Evolutionary conservation across 1,284 basidiomycete genomes (phyloP), one percentile per base, ranked within the genome.

Genomic region (Melanopsichium pennsylvanicum): DNA sequence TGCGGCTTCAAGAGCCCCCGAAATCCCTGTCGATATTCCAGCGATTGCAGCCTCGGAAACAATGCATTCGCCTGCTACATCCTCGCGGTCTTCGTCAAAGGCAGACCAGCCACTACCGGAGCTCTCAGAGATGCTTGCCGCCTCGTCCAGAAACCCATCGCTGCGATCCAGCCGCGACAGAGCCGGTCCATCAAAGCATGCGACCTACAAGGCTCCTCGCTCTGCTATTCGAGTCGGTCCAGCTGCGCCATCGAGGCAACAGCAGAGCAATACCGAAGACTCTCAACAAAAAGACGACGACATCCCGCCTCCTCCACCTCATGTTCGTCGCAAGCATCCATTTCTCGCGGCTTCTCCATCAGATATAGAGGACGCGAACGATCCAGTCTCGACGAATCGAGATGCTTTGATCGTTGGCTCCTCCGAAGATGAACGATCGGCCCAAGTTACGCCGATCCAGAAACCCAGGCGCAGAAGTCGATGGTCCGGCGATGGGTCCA

Each of bases 401-500:
- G 44, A 43, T 11, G 40, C 51, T 7, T 26, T 48, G 18, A 47
- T 46, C 12, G 38, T 62, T 8, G 59, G 63, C 2, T 69, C 66
- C 0, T 69, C 66, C 3, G 59, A 62, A 18, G 66, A 68, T 22
- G 64, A 68, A 27, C 35, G 58, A n/a, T 46, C 48, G 4, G 13
- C 38, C 13, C 37, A 51, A 1, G 29, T 25, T 2, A 5, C 37
- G 27, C n/a, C 45, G 2, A 15, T 49, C 6, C 16, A 34, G 7
- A 51, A 40, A 18, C n/a, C 38, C 8, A 54, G 45, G 44, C 50
- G 64, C n/a, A 44, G 64, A 26, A 68, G 64, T 35, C 47, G 64
- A 27, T 68, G 64, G 64, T 68, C 64, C 13, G 64, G 59, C 32
- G 47, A 62, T 18, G 56, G 54, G 5, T 54, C 60, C 2, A 54